These are phyloP conservation scores for Teratosphaeria pseudoeucalypti DNA, from an alignment of 2,329 filamentous ascomycete genomes.

Conservation along the genomic window DNA sequence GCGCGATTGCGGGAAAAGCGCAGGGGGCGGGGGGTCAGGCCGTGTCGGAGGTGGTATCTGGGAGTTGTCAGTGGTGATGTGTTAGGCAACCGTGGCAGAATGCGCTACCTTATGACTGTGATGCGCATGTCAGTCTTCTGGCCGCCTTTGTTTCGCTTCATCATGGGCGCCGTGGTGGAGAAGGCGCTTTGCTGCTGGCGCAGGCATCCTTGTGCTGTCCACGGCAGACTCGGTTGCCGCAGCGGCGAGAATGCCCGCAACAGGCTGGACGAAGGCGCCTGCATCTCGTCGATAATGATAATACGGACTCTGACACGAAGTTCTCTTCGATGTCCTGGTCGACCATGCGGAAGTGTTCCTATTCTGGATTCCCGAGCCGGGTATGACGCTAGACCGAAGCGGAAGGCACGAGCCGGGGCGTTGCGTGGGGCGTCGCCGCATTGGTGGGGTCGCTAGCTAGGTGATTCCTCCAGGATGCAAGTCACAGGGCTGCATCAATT, in stretches of 20 bases:
- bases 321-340: background rate
- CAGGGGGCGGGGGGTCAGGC: constrained; percentile 62
- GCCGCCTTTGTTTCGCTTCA: constrained; percentile 18
- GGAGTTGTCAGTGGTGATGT: background rate
- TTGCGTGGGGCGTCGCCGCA: background rate
- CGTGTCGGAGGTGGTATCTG: constrained; percentile 59
- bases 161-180: constrained; percentile 31
- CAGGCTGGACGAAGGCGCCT: constrained; percentile 18
- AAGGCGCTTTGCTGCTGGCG: constrained; percentile 18
- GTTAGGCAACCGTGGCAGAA: background rate
- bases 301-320: background rate
- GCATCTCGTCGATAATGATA: constrained; percentile 8
- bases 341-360: background rate
- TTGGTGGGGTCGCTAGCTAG: background rate
- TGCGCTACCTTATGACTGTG: constrained; percentile 7
- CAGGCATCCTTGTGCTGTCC: constrained; percentile 17
- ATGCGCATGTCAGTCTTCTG: constrained; percentile 26
- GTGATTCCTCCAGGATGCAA: background rate
- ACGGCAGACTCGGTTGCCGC: constrained; percentile 4
- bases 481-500: background rate
- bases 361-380: background rate
- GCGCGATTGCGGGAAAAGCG: constrained; percentile 74
- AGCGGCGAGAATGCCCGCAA: constrained; percentile 18
- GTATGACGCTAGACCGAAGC: background rate
- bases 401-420: background rate